Evolutionary conservation across 805 yeast genomes (phyloP).

Genomic region (Candida pini): DNA sequence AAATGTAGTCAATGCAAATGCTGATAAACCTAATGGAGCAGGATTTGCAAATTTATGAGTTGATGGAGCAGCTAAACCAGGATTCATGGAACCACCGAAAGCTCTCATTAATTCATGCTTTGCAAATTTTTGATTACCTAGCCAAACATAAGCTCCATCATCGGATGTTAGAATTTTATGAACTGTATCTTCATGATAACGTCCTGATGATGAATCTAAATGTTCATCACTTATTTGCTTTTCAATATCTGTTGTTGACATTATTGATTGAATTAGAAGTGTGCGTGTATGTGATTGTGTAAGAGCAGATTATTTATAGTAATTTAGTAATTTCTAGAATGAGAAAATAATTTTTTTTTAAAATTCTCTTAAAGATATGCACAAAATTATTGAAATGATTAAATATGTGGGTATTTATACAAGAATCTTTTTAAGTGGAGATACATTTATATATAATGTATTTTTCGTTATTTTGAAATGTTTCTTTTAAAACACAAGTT

Average conservation of each 20-base stretch:
- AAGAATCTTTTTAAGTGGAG: too few relatives aligned
- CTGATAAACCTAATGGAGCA: constrained; percentile 68
- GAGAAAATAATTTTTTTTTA: too few relatives aligned
- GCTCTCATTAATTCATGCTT: constrained; percentile 56
- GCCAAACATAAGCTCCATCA: constrained; percentile 59
- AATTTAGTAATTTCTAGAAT: too few relatives aligned
- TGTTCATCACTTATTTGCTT: constrained; percentile 16
- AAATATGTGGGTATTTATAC: too few relatives aligned
- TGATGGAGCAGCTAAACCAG: constrained; percentile 59
- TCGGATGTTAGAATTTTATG: constrained; percentile 38
- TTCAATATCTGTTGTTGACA: constrained; percentile 12
- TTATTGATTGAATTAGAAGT: neutral
- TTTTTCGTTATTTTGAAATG: too few relatives aligned
- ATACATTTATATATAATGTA: too few relatives aligned
- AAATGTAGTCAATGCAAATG: constrained; percentile 65
- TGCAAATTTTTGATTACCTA: constrained; percentile 68
- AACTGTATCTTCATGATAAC: constrained; percentile 14
- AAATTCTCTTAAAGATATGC: too few relatives aligned
- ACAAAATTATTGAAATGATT: too few relatives aligned
- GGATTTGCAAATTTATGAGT: constrained; percentile 64
- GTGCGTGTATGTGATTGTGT: neutral
- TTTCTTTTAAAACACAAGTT: too few relatives aligned
- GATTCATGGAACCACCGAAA: constrained; percentile 79
- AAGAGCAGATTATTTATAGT: too few relatives aligned
- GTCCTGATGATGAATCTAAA: constrained; percentile 11